Percentiles rank a stretch among this genome's conserved stretches.
phyloP scores from a whole-genome alignment of 305 asterid species.

The Solanum aculeatissimum region DNA sequence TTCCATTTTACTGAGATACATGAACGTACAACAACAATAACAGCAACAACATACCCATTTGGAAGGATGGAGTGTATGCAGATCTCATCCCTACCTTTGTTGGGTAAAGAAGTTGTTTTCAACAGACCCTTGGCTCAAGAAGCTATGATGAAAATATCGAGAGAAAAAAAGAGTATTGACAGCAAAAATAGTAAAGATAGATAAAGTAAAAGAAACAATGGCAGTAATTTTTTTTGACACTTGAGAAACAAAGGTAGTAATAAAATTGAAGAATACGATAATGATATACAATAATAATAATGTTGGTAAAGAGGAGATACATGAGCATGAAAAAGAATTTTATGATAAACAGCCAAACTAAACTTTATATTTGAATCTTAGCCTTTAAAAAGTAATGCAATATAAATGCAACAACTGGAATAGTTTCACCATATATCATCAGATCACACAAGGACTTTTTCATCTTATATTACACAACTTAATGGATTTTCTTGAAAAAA shows the following conservation, averaged over 20 bases:
- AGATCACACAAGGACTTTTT: neutral
- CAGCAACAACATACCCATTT: no score
- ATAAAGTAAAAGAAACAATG: neutral
- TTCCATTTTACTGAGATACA: neutral
- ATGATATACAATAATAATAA: neutral
- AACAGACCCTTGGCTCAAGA: no score
- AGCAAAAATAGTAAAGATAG: neutral
- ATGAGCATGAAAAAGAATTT: neutral
- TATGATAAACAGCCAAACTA: neutral
- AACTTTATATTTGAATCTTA: neutral
- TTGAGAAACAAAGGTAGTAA: neutral
- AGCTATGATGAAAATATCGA: no score
- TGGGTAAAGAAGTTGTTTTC: no score
- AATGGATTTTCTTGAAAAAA: neutral
- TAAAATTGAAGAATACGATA: neutral
- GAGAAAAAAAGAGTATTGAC: neutral
- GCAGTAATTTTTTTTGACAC: neutral
- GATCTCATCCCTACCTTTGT: no score
- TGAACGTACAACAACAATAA: neutral
- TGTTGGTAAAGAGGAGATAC: no score
- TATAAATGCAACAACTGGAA: neutral
- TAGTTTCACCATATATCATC: neutral
- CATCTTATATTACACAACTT: neutral
- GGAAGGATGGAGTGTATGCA: no score
- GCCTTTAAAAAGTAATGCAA: neutral